Conservation (phyloP, 75 land plant genomes). For the Azolla pinnata region DNA sequence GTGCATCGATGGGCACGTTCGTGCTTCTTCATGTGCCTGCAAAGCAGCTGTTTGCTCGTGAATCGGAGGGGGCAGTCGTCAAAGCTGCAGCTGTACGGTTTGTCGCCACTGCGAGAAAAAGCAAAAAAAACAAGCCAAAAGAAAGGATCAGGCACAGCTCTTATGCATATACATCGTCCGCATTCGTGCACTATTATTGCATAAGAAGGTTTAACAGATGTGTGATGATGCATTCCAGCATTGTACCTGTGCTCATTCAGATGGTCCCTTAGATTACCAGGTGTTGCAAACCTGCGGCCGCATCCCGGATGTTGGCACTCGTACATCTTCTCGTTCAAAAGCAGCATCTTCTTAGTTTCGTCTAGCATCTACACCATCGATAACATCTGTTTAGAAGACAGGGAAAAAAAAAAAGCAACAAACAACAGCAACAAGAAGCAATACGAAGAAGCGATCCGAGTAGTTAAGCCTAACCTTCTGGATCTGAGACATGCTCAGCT, state of each 20-base stretch:
- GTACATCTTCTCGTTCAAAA: slow-evolving; percentile 22
- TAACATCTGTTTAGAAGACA: background rate
- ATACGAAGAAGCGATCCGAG: background rate
- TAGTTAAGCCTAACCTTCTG: slow-evolving; percentile 12
- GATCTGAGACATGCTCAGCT: slow-evolving; percentile 19
- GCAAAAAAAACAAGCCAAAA: too few relatives aligned
- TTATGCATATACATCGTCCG: too few relatives aligned
- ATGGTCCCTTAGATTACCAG: slow-evolving; percentile 26
- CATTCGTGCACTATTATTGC: too few relatives aligned
- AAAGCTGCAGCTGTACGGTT: slow-evolving; percentile 30
- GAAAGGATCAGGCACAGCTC: too few relatives aligned
- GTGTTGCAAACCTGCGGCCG: slow-evolving; percentile 17
- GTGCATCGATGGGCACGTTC: slow-evolving; percentile 25
- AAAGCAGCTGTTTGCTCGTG: slow-evolving; percentile 23
- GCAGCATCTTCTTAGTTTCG: slow-evolving; percentile 28
- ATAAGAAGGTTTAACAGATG: background rate
- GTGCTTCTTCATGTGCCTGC: slow-evolving; percentile 27
- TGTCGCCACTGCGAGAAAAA: slow-evolving; percentile 22
- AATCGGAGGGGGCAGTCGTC: slow-evolving; percentile 17
- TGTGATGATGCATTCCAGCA: too few relatives aligned
- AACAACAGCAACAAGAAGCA: background rate
- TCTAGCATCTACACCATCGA: slow-evolving; percentile 22
- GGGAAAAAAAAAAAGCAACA: background rate
- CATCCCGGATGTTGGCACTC: slow-evolving; percentile 13
- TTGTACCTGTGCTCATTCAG: slow-evolving; percentile 25